Base-by-base conservation (phyloP, 352 stramenopile species). In the Phytopythium oedochilum region DNA sequence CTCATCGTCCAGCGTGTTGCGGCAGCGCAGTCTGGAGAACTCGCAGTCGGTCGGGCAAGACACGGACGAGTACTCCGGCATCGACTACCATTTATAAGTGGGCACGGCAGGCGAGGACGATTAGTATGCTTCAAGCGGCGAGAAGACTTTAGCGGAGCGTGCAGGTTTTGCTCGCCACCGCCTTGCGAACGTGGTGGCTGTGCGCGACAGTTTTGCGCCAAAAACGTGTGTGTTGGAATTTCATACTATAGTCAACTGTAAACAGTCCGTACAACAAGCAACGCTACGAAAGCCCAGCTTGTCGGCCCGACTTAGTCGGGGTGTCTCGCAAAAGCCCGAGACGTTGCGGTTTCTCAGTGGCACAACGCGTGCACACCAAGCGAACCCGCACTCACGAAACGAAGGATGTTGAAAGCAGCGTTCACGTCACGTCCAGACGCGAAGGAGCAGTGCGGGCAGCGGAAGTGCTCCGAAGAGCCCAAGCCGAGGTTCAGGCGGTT, bases 1-100 rank as follows among this genome's bases (percentile, higher is more conserved):
- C 28, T 78, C 64, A 35, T 80, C 71, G 23, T 72, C 68, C 9
- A 86, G 66, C 51, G 55, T 59, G 25, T 43, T 88, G 39, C 71
- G 73, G 28, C 76, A 86, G 58, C 81, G 78, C 36, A 79, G 68
- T 22, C 67, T 82, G 4, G 76, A 89, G 54, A 70, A 80, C 55
- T 88, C 78, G 17, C 75, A 86, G 68, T 86, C 75, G 12, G 79
- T 90, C 22, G 78, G 78, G 5, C 83, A 92, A 57, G 78, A 87
- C 57, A 88, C 80, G 32, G 80, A 93, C 40, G 83, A 93, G 64
- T 93, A 89, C 64, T 76, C 80, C 17, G 83, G 80, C 32, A 93
- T 93, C 49, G 83, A 93, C 59, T 93, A 91, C 70, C 83, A 93
- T 64, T 78, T 93, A 64, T 93, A 86, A 66, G 10, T 15, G 40